These are phyloP conservation scores for bread wheat (Triticum aestivum) DNA, from an alignment of 176 grass and related monocot species.

Conservation along the genomic window DNA sequence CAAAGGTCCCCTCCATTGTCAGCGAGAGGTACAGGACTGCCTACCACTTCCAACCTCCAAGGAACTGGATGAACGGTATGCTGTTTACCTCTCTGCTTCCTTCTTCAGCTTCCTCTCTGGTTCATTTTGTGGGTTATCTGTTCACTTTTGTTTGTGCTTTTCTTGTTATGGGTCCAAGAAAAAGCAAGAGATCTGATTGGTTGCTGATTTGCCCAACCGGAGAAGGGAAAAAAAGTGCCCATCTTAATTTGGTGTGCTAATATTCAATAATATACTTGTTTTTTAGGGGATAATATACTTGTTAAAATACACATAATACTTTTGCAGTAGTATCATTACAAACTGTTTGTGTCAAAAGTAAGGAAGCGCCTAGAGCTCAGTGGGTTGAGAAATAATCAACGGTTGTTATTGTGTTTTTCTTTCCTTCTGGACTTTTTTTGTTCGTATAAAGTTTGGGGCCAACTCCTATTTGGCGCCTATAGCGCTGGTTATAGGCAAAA, in stretches of 20 bases:
- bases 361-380: background rate
- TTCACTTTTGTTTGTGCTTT: background rate
- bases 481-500: background rate
- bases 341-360: background rate
- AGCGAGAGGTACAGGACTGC: background rate
- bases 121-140: background rate
- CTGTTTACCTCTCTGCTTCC: background rate
- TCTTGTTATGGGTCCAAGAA: background rate
- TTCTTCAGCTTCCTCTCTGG: background rate
- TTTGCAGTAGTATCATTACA: background rate
- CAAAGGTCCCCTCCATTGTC: background rate
- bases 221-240: background rate
- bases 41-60: background rate
- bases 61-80: background rate
- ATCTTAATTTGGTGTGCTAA: background rate
- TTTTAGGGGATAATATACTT: too few species aligned
- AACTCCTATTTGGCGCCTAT: background rate
- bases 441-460: background rate
- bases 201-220: background rate
- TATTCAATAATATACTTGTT: background rate
- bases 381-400: background rate
- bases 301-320: too few species aligned
- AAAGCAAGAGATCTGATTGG: background rate
- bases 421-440: background rate
- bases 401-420: background rate